A percentile compares a stretch with the other conserved stretches of the same genome.
Evolutionary conservation across 2,329 filamentous ascomycete species (phyloP).

Genomic region (Colletotrichum zoysiae): DNA sequence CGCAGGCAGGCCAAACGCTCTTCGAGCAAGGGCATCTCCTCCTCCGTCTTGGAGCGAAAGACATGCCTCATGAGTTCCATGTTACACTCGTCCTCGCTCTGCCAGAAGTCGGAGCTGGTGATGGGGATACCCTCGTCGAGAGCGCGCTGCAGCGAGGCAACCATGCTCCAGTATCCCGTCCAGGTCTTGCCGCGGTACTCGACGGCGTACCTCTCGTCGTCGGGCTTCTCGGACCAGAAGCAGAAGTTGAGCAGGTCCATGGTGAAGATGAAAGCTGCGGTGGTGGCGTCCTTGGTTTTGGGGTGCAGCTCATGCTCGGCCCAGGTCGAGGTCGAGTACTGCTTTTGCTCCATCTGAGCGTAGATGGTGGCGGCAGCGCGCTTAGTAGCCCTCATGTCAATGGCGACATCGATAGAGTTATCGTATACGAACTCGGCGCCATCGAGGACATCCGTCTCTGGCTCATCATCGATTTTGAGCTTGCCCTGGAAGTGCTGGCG

Average conservation of each 20-base stretch:
- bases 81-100: slow-evolving; percentile 79
- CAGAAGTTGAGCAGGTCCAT: slow-evolving; percentile 98
- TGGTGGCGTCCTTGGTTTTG: slow-evolving; percentile 80
- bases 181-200: slow-evolving; percentile 84
- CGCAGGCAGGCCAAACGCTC: slow-evolving; percentile 83
- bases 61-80: slow-evolving; percentile 80
- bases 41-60: slow-evolving; percentile 87
- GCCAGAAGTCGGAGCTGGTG: slow-evolving; percentile 89
- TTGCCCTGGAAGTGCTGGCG: slow-evolving; percentile 81
- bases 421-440: slow-evolving; percentile 89
- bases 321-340: slow-evolving; percentile 89
- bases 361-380: slow-evolving; percentile 84
- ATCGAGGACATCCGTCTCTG: slow-evolving; percentile 85
- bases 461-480: slow-evolving; percentile 65
- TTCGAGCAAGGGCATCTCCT: slow-evolving; percentile 86
- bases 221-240: slow-evolving; percentile 85
- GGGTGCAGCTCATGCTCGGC: slow-evolving; percentile 91
- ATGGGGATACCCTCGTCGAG: slow-evolving; percentile 93
- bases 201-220: slow-evolving; percentile 82
- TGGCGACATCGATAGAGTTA: slow-evolving; percentile 91
- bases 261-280: slow-evolving; percentile 93
- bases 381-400: slow-evolving; percentile 87
- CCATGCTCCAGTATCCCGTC: slow-evolving; percentile 96
- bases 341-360: slow-evolving; percentile 83
- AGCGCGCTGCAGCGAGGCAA: slow-evolving; percentile 87